These are phyloP conservation scores for Nothophytophthora sp. DNA, from an alignment of 352 stramenopile genomes.

Conservation along the genomic window DNA sequence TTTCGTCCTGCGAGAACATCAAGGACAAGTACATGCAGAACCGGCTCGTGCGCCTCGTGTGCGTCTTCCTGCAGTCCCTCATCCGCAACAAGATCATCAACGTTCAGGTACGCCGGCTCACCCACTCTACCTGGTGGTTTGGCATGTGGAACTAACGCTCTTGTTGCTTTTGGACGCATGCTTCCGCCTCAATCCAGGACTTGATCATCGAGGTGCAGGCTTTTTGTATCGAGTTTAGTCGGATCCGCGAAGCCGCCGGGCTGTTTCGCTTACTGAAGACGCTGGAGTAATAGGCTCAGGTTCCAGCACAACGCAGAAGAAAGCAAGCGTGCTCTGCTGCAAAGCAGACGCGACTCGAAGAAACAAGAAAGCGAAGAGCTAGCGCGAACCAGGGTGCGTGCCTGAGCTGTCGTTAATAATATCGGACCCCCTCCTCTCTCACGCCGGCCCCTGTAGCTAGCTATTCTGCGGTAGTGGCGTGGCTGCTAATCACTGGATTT, in stretches of 20 bases:
- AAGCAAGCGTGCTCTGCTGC: too few relatives aligned
- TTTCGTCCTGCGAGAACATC: slow-evolving; percentile 98
- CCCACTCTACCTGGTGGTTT: neutral
- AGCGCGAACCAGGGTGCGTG: slow-evolving; percentile 23
- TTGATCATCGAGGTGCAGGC: slow-evolving; percentile 99
- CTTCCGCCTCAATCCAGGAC: too few relatives aligned
- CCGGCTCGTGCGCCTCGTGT: slow-evolving; percentile 97
- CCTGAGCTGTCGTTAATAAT: slow-evolving; percentile 29
- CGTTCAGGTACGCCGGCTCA: slow-evolving; percentile 89
- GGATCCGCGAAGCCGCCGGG: slow-evolving; percentile 96
- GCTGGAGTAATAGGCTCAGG: slow-evolving; percentile 81
- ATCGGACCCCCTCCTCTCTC: slow-evolving; percentile 26
- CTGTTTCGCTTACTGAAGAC: slow-evolving; percentile 98
- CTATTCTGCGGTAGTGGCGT: too few relatives aligned
- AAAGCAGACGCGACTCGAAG: slow-evolving; percentile 20
- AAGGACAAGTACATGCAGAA: slow-evolving; percentile 99
- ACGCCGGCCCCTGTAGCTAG: neutral
- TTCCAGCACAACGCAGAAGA: slow-evolving; percentile 29
- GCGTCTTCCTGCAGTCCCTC: slow-evolving; percentile 98
- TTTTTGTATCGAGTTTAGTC: slow-evolving; percentile 99
- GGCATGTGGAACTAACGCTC: slow-evolving; percentile 15
- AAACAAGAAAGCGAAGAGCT: slow-evolving; percentile 22
- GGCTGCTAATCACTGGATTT: too few relatives aligned
- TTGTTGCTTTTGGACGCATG: slow-evolving; percentile 5
- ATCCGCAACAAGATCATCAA: slow-evolving; percentile 99